Evolutionary conservation across 805 yeast species (phyloP), one percentile per base, ranked within the genome.

Genomic region (Sugiyamaella chiloensis): DNA sequence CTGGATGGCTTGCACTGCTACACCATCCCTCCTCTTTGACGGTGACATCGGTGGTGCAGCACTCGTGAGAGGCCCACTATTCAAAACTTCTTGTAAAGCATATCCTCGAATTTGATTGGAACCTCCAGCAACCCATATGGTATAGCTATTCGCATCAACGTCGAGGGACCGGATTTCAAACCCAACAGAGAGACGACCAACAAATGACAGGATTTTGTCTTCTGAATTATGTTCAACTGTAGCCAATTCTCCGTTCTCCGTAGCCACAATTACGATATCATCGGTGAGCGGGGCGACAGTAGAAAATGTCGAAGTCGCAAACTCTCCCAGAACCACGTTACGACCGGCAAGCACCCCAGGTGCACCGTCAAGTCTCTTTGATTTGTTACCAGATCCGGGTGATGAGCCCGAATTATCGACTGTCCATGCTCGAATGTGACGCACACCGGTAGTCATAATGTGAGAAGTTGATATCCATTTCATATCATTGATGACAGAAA

Each of bases 341-440:
- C 83, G 72, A 0, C 90, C 89, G 40, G 70, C 70, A 6, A 85
- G 63, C 6, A 70, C 65, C 2, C 56, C 47, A 48, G 30, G 46
- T 12, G 16, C 19, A 16, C 20, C 37, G 3, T 34, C 37, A 19
- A 19, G 37, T 34, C 20, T 34, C 20, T 16, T 40, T 34, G 29
- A 17, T 42, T 67, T 71, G 11, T 23, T 20, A 2, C 19, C 8
- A 12, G 36, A 24, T 4, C 29, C 35, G 7, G 45, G 23, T 8
- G 8, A 26, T 14, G 37, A 23, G 14, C n/a, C n/a, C 5, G 32
- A 40, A 9, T 17, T 14, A 24, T 51, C 51, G 31, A 75, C 64
- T 52, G 68, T 73, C 91, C 91, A 85, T 0, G 80, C 63, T 46
- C 83, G 79, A 14, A 83, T 65, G 51, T 80, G 76, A 24, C 90